Evolutionary conservation across 768 basidiomycete species (phyloP), one percentile per base, ranked within the genome.

Genomic region (Leccinum uliginosum): DNA sequence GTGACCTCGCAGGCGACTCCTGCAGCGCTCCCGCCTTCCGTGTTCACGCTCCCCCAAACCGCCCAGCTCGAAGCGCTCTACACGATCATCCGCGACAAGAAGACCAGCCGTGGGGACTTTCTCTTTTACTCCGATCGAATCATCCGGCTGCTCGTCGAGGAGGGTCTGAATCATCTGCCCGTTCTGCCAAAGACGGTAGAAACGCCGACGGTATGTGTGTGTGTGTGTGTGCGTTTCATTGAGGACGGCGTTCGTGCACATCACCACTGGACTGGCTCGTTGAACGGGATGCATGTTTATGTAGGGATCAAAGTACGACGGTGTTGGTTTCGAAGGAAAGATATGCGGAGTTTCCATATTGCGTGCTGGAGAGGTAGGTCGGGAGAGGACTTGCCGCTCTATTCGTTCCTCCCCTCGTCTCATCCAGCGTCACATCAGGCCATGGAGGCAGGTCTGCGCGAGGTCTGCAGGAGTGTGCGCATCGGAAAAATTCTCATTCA

Each of bases 401-500:
- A 14, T 24, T 14, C 9, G 40, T 29, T 23, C 32, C 14, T 11
- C 45, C 23, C 14, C 30, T 43, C 24, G 34, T 38, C 51, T 55
- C 45, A 53, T 23, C 43, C 21, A 3, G 38, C 51, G 2, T 46
- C 15, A 12, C 30, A 21, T n/a, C 56, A 93, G 90, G 93, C 95
- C 2, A 99, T 99, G 96, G 96, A 99, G 74, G 92, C 91, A 12
- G 97, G 96, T 38, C 77, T 99, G 59, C 80, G 96, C 44, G 96
- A 98, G 72, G 96, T 98, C 38, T 98, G 95, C 75, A 82, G 96
- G 63, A 91, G 85, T 65, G 90, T 92, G 26, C 82, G 96, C 60
- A 96, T 99, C 57, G 96, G 96, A 49, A 99, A 99, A 78, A 98
- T 99, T 66, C 78, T 99, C 49, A 99, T 99, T 59, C 96, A 99